Evolutionary conservation across 1,284 basidiomycete genomes (phyloP).

Genomic region (Malassezia furfur): DNA sequence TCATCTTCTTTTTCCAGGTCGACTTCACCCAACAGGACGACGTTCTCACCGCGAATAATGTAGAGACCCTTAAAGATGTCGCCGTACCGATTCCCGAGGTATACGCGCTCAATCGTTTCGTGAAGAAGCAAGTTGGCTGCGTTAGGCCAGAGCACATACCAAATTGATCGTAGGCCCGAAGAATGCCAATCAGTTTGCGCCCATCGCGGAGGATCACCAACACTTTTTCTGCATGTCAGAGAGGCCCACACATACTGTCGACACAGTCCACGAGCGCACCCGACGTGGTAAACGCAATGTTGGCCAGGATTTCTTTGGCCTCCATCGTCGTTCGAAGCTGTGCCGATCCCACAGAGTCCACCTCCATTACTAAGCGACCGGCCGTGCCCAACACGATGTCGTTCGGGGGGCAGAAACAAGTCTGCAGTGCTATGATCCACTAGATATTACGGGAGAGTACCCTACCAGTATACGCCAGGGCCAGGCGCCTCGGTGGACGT

Average conservation of each 20-base stretch:
- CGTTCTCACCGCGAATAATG: conserved; percentile 94
- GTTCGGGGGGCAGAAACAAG: not conserved
- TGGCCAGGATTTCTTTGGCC: conserved; percentile 38
- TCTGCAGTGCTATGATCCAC: not conserved
- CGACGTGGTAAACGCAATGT: conserved; percentile 46
- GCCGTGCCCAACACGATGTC: too few species aligned
- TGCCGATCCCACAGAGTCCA: not conserved
- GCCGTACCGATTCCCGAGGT: conserved; percentile 56
- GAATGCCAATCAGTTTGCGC: conserved; percentile 85
- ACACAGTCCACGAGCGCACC: conserved; percentile 45
- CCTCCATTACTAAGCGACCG: not conserved
- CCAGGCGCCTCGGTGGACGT: too few species aligned
- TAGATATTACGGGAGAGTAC: too few species aligned
- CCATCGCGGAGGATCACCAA: conserved; percentile 92
- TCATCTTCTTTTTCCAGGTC: conserved; percentile 45
- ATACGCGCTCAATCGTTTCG: conserved; percentile 63
- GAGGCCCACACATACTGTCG: conserved; percentile 25
- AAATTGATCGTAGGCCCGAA: conserved; percentile 97
- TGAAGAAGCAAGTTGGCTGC: conserved; percentile 77
- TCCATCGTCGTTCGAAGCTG: conserved; percentile 25
- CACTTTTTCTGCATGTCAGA: conserved; percentile 65
- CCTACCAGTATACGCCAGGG: too few species aligned
- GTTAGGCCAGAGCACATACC: conserved; percentile 56
- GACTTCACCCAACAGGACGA: conserved; percentile 90
- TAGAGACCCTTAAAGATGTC: conserved; percentile 79